phyloP scores from a whole-genome alignment of 805 yeast genomes.

The Saturnispora gosingensis region DNA sequence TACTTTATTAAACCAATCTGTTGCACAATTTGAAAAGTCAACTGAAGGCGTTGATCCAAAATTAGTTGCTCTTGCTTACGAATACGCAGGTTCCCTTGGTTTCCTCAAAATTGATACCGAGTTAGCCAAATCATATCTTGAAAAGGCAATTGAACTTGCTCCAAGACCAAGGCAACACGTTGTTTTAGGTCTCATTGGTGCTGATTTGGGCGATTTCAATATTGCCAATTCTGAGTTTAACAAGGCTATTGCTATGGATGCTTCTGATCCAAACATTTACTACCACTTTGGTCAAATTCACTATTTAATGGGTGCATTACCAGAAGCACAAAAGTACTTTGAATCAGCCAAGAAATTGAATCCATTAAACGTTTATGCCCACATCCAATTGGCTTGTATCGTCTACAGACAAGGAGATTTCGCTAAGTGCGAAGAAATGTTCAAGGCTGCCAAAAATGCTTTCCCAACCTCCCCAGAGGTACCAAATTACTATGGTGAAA shows the following conservation, averaged over 20 bases:
- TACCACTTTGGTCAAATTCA: slow-evolving; percentile 92
- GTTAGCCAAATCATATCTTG: slow-evolving; percentile 54
- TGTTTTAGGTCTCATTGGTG: slow-evolving; percentile 70
- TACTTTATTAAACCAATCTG: slow-evolving; percentile 50
- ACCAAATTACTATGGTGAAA: slow-evolving; percentile 93
- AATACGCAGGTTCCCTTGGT: slow-evolving; percentile 73
- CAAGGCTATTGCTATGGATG: slow-evolving; percentile 58
- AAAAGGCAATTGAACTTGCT: slow-evolving; percentile 51
- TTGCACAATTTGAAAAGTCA: slow-evolving; percentile 28
- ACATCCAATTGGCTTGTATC: slow-evolving; percentile 88
- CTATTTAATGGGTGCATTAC: slow-evolving; percentile 69
- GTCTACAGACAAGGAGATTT: slow-evolving; percentile 67
- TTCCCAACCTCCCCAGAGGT: slow-evolving; percentile 87
- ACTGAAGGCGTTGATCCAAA: slow-evolving; percentile 29
- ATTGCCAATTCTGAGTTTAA: slow-evolving; percentile 62
- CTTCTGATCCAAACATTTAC: slow-evolving; percentile 70
- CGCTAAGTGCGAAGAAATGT: slow-evolving; percentile 49
- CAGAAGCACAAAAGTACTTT: slow-evolving; percentile 65
- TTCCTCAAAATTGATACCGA: slow-evolving; percentile 71
- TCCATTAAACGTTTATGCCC: slow-evolving; percentile 70
- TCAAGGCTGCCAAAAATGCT: slow-evolving; percentile 58
- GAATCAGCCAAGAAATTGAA: slow-evolving; percentile 66
- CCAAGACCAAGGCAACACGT: slow-evolving; percentile 81
- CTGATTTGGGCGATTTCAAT: slow-evolving; percentile 61
- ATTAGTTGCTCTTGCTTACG: slow-evolving; percentile 64